Evolutionary conservation across 2,329 filamentous ascomycete species (phyloP), one percentile per base, ranked within the genome.

Genomic region (Penicillium sp.): DNA sequence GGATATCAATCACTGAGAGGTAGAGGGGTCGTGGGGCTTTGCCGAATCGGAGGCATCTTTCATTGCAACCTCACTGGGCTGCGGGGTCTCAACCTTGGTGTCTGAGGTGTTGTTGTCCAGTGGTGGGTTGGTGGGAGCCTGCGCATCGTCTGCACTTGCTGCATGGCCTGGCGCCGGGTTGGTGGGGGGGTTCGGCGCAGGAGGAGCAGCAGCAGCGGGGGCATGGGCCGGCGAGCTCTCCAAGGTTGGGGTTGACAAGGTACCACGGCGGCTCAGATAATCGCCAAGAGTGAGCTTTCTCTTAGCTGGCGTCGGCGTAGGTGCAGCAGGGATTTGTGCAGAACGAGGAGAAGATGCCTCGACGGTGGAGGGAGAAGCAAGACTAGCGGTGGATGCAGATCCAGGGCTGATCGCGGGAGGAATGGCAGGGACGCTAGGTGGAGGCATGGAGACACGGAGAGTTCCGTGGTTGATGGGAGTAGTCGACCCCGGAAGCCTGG

Each of bases 241-340:
- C 5, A 69, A 66, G 0, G 71, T 72, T 6, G 75, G 75, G 0
- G 75, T 75, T 14, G 69, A 66, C 57, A 75, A 61, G 18, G 73
- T 75, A 11, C 72, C 71, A 49, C 75, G 71, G 50, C 74, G 73
- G 48, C 70, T 77, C 51, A 79, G 70, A 58, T 81, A 81, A 59
- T 81, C 79, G 43, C 77, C 77, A 20, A 81, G 63, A 59, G 76
- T 81, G 46, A 81, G 69, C 58, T 81, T 81, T 65, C 81, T 81
- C 66, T 80, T 79, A 18, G 75, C 72, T 2, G 78, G 78, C 60
- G 76, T 79, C 25, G 78, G 74, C n/a, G 75, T 73, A 7, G 73
- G 68, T 8, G 72, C 57, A 40, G 65, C 61, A 11, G 68, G 60
- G 23, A 65, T 54, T 25, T 68, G 63, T 8, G 63, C 40, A 22